Percentiles rank a stretch among this genome's conserved stretches.
Conservation (phyloP, 441 rosid species). For the Mallotus japonicus region DNA sequence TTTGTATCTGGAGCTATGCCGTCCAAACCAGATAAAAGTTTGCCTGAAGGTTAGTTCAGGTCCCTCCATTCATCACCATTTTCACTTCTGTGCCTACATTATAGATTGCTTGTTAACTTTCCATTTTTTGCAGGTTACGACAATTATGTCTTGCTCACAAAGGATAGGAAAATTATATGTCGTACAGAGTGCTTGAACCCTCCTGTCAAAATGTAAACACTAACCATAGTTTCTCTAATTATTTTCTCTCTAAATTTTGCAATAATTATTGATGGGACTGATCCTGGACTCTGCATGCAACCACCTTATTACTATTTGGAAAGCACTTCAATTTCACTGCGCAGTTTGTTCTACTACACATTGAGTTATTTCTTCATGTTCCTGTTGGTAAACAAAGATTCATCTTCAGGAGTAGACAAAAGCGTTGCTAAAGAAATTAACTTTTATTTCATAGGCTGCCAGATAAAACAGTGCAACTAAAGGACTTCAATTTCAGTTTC, state of each 20-base stretch:
- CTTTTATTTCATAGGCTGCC: no score
- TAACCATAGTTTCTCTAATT: slow-evolving; percentile 12
- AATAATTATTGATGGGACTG: not conserved
- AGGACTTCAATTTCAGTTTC: no score
- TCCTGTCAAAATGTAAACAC: slow-evolving; percentile 26
- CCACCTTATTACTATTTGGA: no score
- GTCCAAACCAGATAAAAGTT: not conserved
- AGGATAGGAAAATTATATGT: slow-evolving; percentile 33
- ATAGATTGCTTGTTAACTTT: not conserved
- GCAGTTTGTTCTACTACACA: not conserved
- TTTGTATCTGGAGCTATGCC: slow-evolving; percentile 6
- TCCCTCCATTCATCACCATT: not conserved
- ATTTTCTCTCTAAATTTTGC: not conserved
- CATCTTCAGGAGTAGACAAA: not conserved
- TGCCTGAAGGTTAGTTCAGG: slow-evolving; percentile 9
- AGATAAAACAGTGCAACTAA: no score
- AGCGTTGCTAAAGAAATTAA: no score
- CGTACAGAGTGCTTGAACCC: slow-evolving; percentile 31
- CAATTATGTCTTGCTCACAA: slow-evolving; percentile 20
- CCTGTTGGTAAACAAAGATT: not conserved
- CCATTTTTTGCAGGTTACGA: slow-evolving; percentile 16
- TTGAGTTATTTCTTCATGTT: slow-evolving; percentile 1
- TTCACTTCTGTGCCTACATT: no score
- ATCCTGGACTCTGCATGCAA: not conserved
- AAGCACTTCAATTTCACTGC: not conserved